Conservation (phyloP, 257 asterid species). For the Coffea canephora region DNA sequence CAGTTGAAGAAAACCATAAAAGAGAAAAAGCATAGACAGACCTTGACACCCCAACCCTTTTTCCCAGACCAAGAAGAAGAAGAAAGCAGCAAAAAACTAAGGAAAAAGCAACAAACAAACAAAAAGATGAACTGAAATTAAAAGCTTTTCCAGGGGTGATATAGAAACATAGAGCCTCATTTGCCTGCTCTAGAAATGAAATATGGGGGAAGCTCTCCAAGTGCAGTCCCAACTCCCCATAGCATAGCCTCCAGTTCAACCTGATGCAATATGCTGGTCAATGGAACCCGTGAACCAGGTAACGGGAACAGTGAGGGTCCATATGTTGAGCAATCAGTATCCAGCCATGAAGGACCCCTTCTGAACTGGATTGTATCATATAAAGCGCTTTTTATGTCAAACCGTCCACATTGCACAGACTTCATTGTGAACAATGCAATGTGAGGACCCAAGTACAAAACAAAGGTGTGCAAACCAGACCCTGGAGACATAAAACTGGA, state of each 20-base stretch:
- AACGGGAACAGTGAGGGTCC: conserved; percentile 25
- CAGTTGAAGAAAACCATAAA: neutral
- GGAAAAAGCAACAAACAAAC: neutral
- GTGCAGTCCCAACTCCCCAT: conserved; percentile 43
- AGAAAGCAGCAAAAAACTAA: neutral
- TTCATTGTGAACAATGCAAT: conserved; percentile 35
- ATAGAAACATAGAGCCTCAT: neutral
- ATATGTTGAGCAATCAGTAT: conserved; percentile 29
- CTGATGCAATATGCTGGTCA: conserved; percentile 31
- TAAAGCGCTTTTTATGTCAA: conserved; percentile 35
- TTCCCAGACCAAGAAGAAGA: neutral
- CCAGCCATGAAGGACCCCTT: conserved; percentile 39
- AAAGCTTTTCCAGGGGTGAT: neutral
- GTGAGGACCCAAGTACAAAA: conserved; percentile 39
- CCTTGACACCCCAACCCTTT: neutral
- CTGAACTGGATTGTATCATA: conserved; percentile 38
- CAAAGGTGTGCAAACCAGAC: conserved; percentile 39
- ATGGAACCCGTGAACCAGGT: conserved; percentile 31
- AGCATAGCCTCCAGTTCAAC: conserved; percentile 35
- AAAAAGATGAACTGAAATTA: neutral
- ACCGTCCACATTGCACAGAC: conserved; percentile 33
- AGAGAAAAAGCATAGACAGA: neutral
- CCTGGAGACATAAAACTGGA: conserved; percentile 20
- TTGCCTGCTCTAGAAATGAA: conserved; percentile 40
- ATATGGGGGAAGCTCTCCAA: conserved; percentile 42